phyloP scores from a whole-genome alignment of 106 monocot genomes.

The Iris macrosiphon region DNA sequence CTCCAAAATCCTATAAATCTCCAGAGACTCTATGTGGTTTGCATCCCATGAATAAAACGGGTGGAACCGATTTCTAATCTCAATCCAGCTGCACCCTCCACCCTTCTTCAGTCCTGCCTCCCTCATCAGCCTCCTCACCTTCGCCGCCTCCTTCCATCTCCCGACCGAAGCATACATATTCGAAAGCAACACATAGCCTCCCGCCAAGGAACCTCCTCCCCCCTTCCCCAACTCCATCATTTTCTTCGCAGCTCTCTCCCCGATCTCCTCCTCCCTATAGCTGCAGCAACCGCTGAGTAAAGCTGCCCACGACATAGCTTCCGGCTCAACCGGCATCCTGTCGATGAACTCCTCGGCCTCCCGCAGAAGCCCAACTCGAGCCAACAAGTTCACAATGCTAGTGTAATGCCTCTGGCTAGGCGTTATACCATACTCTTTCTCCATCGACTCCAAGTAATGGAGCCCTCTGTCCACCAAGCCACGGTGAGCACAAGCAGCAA shows the following conservation, averaged over 20 bases:
- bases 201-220: constrained; percentile 11
- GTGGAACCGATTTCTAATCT: constrained; percentile 29
- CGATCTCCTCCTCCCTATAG: constrained; percentile 28
- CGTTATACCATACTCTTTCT: constrained; percentile 22
- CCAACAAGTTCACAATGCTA: constrained; percentile 51
- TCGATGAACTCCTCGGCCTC: constrained; percentile 45
- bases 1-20: constrained; percentile 39
- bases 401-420: constrained; percentile 46
- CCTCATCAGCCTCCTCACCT: constrained; percentile 31
- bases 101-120: constrained; percentile 36
- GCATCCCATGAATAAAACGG: constrained; percentile 41
- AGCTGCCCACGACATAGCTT: constrained; percentile 46
- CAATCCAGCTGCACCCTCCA: constrained; percentile 50
- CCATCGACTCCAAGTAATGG: constrained; percentile 51
- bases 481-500: constrained; percentile 52
- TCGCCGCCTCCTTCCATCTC: constrained; percentile 46
- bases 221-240: constrained; percentile 25
- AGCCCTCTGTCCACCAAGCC: constrained; percentile 43
- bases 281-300: constrained; percentile 43
- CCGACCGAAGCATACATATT: constrained; percentile 40
- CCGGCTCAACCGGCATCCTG: constrained; percentile 32
- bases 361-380: constrained; percentile 34
- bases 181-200: constrained; percentile 42
- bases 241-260: constrained; percentile 41
- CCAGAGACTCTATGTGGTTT: constrained; percentile 22